Percentiles rank a stretch among this genome's conserved stretches.
Evolutionary conservation across 2,329 filamentous ascomycete species (phyloP).

Genomic region (Knoxdaviesia capensis): DNA sequence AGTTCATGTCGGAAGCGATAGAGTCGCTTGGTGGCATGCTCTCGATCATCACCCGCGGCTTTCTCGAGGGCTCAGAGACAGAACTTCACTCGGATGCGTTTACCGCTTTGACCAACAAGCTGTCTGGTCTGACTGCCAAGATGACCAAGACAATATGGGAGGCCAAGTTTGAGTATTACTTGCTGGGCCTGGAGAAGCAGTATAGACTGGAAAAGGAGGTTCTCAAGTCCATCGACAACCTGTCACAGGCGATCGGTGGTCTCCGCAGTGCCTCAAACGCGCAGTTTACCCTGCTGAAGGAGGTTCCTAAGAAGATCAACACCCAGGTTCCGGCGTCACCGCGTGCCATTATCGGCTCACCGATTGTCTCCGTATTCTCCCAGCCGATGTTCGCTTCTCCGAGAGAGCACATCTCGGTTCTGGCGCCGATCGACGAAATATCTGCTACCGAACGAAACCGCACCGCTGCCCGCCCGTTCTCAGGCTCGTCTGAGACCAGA

Average conservation of each 20-base stretch:
- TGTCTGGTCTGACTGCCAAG: slow-evolving; percentile 16
- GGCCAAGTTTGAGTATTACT: slow-evolving; percentile 75
- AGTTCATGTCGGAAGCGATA: slow-evolving; percentile 44
- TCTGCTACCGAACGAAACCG: neutral
- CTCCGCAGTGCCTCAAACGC: slow-evolving; percentile 75
- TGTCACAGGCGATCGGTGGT: slow-evolving; percentile 79
- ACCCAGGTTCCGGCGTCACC: slow-evolving; percentile 5
- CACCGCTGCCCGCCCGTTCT: slow-evolving; percentile 2
- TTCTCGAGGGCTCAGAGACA: slow-evolving; percentile 63
- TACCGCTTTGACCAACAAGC: slow-evolving; percentile 5
- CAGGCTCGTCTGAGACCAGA: slow-evolving; percentile 1
- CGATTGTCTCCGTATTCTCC: slow-evolving; percentile 6
- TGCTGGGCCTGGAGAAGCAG: slow-evolving; percentile 58
- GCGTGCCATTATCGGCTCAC: slow-evolving; percentile 7
- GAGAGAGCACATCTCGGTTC: too few relatives aligned
- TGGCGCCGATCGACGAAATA: too few relatives aligned
- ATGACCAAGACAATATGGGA: slow-evolving; percentile 66
- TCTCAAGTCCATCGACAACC: slow-evolving; percentile 63
- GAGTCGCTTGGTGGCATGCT: slow-evolving; percentile 64
- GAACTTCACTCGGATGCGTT: slow-evolving; percentile 52
- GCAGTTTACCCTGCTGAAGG: slow-evolving; percentile 67
- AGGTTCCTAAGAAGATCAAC: slow-evolving; percentile 18
- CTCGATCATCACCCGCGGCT: slow-evolving; percentile 61
- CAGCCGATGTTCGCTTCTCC: slow-evolving; percentile 1
- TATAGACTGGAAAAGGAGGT: slow-evolving; percentile 63